A percentile compares a stretch with the other conserved stretches of the same genome.
Evolutionary conservation across 148 eudicot genomes (phyloP).

Genomic region (Rhododendron ovatum): DNA sequence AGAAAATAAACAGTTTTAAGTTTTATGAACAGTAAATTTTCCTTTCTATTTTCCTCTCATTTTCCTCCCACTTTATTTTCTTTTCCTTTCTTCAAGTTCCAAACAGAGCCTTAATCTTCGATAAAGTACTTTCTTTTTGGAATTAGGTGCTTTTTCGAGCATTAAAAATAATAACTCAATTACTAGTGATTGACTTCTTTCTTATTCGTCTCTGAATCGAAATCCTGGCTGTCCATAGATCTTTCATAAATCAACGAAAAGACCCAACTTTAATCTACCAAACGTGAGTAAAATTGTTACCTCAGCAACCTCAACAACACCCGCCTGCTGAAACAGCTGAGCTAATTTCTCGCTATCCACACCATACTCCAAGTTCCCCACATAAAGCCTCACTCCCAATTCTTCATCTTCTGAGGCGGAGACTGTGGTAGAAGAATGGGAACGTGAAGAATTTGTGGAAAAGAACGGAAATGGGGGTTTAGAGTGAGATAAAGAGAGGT

Average conservation of each 20-base stretch:
- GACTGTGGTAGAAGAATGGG: not conserved
- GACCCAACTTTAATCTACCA: not conserved
- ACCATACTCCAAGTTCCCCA: conserved; percentile 36
- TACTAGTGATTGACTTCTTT: no score
- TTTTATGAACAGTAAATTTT: no score
- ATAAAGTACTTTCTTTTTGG: no score
- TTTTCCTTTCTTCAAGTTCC: no score
- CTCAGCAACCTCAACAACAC: conserved; percentile 29
- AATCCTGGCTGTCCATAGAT: not conserved
- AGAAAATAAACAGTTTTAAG: no score
- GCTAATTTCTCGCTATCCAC: conserved; percentile 35
- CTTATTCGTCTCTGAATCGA: no score
- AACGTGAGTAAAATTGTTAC: not conserved
- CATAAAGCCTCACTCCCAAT: conserved; percentile 25
- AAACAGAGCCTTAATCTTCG: no score
- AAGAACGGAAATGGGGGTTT: not conserved
- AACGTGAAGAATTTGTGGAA: not conserved
- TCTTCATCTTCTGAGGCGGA: no score
- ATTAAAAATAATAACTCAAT: no score
- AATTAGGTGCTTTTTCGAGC: no score
- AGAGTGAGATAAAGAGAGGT: not conserved
- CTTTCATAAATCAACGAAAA: not conserved
- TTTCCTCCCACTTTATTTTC: no score
- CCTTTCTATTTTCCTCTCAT: no score
- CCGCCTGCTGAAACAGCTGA: not conserved